Evolutionary conservation across 2,329 filamentous ascomycete genomes (phyloP), one percentile per base, ranked within the genome.

Genomic region (Grosmannia huntii): DNA sequence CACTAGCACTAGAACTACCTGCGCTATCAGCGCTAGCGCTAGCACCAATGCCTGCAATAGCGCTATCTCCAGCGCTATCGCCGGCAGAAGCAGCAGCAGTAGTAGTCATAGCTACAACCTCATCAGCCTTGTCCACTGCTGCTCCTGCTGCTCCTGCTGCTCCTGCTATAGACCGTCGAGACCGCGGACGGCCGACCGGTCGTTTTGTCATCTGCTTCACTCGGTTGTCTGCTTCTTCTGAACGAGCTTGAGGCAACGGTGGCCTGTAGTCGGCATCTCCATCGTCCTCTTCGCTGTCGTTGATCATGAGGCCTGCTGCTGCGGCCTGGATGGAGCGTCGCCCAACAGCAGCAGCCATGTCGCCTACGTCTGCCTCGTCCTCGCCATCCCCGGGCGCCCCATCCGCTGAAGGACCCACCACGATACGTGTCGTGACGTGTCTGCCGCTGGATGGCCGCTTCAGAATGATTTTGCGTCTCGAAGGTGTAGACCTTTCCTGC

Each of bases 381-480:
- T 25, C 28, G n/a, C 25, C 49, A n/a, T 53, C 56, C 6, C 46
- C 51, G 10, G 64, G 64, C 36, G 65, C 65, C 46, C 66, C 65
- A 1, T 65, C 63, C 10, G 65, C 62, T 1, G 65, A 64, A 41
- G 41, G 41, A 19, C 19, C 41, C 62, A 31, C 60, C 59, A 19
- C 62, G 55, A 27, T 49, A 11, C 21, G 48, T 28, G 60, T 58
- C 21, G 61, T 60, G 11, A 60, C 55, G 62, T 62, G 55, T 62
- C 65, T 66, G 11, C 54, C 31, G 53, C 60, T 62, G 59, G 66
- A 66, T 56, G 65, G 72, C 31, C 70, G 69, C 65, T 75, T 76
- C 58, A 78, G 64, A 41, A 78, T 74, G 56, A 79, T 77, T 64
- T 71, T 77, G 60, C 73, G 71, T 41, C 56, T 36, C 51, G n/a